These are phyloP conservation scores for Protostelium mycophagum DNA, from an alignment of 78 protist genomes.

Conservation along the genomic window DNA sequence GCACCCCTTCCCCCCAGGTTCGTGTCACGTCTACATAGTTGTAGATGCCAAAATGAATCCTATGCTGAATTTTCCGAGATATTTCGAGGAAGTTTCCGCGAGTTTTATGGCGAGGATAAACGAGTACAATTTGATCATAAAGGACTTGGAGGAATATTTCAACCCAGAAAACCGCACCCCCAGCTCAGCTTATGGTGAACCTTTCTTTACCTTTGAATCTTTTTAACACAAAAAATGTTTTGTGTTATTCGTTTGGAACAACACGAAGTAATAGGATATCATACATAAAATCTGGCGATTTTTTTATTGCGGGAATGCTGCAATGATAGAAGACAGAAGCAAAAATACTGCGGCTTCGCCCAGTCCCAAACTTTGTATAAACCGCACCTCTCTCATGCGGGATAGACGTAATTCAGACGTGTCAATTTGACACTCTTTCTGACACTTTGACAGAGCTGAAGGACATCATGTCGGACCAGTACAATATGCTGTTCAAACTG, in stretches of 20 bases:
- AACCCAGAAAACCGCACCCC: background rate
- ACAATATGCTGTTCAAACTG: background rate
- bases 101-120: background rate
- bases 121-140: background rate
- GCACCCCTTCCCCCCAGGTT: background rate
- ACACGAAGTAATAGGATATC: no score
- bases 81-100: background rate
- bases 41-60: background rate
- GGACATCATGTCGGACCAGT: background rate
- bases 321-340: no score
- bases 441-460: background rate
- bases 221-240: no score
- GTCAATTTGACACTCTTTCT: background rate
- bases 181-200: background rate
- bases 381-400: no score
- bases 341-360: no score
- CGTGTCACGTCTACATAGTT: no score
- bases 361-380: no score
- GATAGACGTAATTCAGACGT: no score
- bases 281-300: no score
- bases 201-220: no score
- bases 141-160: background rate
- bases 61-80: background rate
- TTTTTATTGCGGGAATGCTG: no score
- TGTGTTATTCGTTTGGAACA: no score